Evolutionary conservation across 2,329 filamentous ascomycete species (phyloP).

Genomic region (Pseudopyricularia cyperi): DNA sequence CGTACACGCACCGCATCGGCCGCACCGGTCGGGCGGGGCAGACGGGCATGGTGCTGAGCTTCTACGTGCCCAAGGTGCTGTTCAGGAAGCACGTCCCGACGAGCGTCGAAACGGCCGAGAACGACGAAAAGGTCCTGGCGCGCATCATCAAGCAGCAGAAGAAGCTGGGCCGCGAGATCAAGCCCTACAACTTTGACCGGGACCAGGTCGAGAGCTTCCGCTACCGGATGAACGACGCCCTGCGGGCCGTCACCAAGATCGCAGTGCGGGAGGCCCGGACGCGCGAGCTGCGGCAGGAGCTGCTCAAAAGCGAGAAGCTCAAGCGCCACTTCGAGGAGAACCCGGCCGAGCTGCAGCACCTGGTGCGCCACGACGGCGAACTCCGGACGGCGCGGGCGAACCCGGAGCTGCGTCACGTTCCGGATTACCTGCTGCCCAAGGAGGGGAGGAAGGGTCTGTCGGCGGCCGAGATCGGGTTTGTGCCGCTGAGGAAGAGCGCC

Average conservation of each 20-base stretch:
- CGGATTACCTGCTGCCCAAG: conserved; percentile 78
- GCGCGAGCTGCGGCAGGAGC: conserved; percentile 74
- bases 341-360: conserved; percentile 71
- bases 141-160: conserved; percentile 74
- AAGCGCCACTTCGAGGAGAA: conserved; percentile 97
- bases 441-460: conserved; percentile 59
- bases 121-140: conserved; percentile 73
- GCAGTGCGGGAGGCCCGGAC: conserved; percentile 83
- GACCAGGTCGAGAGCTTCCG: conserved; percentile 85
- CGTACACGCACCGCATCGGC: conserved; percentile 94
- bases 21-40: conserved; percentile 85
- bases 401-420: conserved; percentile 84
- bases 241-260: conserved; percentile 79
- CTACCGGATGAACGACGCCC: conserved; percentile 86
- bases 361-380: conserved; percentile 75
- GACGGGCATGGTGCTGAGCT: conserved; percentile 89
- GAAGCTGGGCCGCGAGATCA: conserved; percentile 66
- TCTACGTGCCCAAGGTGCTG: conserved; percentile 70
- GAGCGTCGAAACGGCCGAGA: conserved; percentile 57
- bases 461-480: conserved; percentile 59
- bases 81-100: conserved; percentile 89
- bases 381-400: conserved; percentile 72
- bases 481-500: conserved; percentile 46
- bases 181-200: conserved; percentile 92
- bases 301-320: conserved; percentile 87